Evolutionary conservation across 495 filamentous ascomycete species (phyloP).

Genomic region (Trichodelitschia bisporula): DNA sequence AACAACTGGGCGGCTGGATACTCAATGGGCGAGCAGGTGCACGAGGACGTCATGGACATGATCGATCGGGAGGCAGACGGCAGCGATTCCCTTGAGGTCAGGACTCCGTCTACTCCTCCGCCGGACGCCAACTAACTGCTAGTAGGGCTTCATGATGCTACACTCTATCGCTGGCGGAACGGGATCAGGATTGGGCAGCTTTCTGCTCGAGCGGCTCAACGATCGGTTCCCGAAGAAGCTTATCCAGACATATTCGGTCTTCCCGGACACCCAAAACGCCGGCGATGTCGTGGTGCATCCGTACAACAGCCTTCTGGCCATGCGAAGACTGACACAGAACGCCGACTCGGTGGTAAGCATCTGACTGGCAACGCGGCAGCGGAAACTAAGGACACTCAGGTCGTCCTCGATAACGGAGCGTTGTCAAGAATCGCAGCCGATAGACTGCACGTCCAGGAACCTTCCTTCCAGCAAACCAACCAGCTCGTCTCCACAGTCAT

Average conservation of each 20-base stretch:
- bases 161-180: conserved; percentile 96
- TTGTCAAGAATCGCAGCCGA: conserved; percentile 86
- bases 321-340: conserved; percentile 79
- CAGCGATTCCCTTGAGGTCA: conserved; percentile 79
- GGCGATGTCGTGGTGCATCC: conserved; percentile 91
- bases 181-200: conserved; percentile 81
- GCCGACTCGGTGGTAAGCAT: conserved; percentile 65
- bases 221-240: conserved; percentile 97
- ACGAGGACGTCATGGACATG: conserved; percentile 98
- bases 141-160: conserved; percentile 83
- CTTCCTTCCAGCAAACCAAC: conserved; percentile 92
- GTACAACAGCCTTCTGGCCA: conserved; percentile 85
- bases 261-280: conserved; percentile 64
- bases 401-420: conserved; percentile 93
- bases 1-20: conserved; percentile 98
- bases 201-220: conserved; percentile 86
- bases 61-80: conserved; percentile 96
- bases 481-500: conserved; percentile 95
- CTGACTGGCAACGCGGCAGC: neutral
- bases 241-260: conserved; percentile 97
- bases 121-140: neutral
- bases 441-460: conserved; percentile 74
- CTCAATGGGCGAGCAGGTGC: conserved; percentile 68
- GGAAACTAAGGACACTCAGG: conserved; percentile 14
- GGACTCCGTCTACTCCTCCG: neutral